phyloP scores from a whole-genome alignment of 2,329 filamentous ascomycete species.

The Laburnicola sp. region DNA sequence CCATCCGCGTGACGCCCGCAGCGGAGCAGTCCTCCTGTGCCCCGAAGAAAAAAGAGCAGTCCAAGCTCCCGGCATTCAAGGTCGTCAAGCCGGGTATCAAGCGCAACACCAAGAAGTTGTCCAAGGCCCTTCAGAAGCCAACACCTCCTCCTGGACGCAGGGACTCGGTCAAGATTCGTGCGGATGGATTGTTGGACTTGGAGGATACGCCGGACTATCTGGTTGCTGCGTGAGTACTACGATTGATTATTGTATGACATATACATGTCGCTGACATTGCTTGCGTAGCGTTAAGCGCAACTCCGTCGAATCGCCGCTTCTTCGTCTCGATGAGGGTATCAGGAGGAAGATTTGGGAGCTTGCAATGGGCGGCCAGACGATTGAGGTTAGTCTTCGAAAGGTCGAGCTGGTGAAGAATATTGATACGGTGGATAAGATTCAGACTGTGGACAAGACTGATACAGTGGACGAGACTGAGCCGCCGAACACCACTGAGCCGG shows the following conservation, averaged over 20 bases:
- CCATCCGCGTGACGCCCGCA: neutral
- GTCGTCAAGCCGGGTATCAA: slow-evolving; percentile 6
- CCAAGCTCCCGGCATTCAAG: slow-evolving; percentile 1
- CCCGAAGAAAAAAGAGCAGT: neutral
- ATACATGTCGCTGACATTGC: neutral
- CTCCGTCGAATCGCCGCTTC: slow-evolving; percentile 13
- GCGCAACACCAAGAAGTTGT: neutral
- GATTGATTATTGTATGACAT: no score
- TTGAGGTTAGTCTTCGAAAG: slow-evolving; percentile 5
- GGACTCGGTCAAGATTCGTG: neutral
- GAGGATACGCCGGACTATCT: neutral
- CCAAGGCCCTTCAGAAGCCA: slow-evolving; percentile 1
- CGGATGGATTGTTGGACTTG: neutral
- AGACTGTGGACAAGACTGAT: no score
- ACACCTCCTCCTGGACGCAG: neutral
- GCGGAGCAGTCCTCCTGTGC: neutral
- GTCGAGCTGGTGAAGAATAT: neutral
- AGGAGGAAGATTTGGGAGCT: slow-evolving; percentile 18
- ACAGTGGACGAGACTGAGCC: no score
- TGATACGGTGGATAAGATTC: no score
- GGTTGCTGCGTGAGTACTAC: neutral
- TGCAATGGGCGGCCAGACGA: slow-evolving; percentile 12
- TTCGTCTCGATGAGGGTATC: slow-evolving; percentile 13
- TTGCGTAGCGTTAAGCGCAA: slow-evolving; percentile 8
- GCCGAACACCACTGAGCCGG: no score